Evolutionary conservation across 495 filamentous ascomycete species (phyloP).

Genomic region (Aspergillus sclerotioniger): DNA sequence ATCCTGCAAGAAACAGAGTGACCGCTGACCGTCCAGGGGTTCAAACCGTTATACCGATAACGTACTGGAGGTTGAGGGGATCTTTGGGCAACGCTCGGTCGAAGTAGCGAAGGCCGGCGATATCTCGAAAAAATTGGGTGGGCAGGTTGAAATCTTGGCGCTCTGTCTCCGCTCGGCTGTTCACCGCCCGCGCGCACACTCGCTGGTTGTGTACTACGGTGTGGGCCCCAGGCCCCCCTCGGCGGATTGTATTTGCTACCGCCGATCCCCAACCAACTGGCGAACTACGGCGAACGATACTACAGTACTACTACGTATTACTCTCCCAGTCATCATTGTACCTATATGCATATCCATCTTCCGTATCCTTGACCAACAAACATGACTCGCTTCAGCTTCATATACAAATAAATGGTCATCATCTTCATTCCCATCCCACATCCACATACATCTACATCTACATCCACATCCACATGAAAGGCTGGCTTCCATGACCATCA

Average conservation of each 20-base stretch:
- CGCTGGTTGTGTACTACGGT: no score
- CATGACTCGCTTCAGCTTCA: neutral
- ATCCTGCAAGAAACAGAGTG: slow-evolving; percentile 24
- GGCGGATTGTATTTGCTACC: neutral
- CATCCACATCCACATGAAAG: slow-evolving; percentile 2
- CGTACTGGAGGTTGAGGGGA: slow-evolving; percentile 16
- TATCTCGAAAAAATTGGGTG: slow-evolving; percentile 41
- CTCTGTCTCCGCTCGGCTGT: slow-evolving; percentile 36
- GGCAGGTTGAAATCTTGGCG: slow-evolving; percentile 42
- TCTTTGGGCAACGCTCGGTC: slow-evolving; percentile 15
- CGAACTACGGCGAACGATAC: neutral
- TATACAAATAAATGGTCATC: neutral
- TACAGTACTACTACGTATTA: neutral
- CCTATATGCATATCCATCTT: neutral
- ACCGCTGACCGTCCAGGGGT: slow-evolving; percentile 4
- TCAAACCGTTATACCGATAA: slow-evolving; percentile 5
- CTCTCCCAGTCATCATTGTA: neutral
- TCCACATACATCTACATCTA: no score
- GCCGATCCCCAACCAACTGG: neutral
- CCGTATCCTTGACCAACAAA: neutral
- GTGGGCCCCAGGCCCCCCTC: no score
- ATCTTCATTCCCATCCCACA: neutral
- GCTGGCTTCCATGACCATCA: neutral
- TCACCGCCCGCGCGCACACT: slow-evolving; percentile 34
- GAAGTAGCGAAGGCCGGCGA: slow-evolving; percentile 20